phyloP scores from a whole-genome alignment of 2,329 filamentous ascomycete species.

The Fusarium xyrophilum region DNA sequence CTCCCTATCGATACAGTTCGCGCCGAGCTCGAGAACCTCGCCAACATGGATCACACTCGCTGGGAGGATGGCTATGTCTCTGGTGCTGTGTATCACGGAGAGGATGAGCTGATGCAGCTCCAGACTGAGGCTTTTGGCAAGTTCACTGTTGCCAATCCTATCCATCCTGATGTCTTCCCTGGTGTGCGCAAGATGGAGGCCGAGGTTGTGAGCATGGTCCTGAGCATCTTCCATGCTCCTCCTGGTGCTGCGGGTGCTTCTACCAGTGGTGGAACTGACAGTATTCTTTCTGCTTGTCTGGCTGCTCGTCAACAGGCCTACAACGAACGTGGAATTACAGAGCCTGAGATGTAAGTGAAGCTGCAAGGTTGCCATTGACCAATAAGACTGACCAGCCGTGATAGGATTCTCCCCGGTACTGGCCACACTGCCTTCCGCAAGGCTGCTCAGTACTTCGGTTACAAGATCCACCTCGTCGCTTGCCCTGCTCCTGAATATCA shows the following conservation, averaged over 20 bases:
- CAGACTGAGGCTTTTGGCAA: conserved; percentile 93
- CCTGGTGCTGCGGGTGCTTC: conserved; percentile 85
- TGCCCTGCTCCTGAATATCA: conserved; percentile 87
- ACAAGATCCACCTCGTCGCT: conserved; percentile 87
- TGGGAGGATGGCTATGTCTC: conserved; percentile 98
- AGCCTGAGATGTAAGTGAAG: conserved; percentile 84
- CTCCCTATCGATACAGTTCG: conserved; percentile 80
- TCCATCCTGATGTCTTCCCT: conserved; percentile 97
- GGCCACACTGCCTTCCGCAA: conserved; percentile 97
- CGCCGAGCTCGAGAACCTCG: conserved; percentile 79
- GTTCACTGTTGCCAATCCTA: conserved; percentile 95
- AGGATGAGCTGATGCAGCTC: conserved; percentile 78
- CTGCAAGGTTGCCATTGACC: neutral
- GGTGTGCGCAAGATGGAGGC: conserved; percentile 99
- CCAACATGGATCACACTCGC: conserved; percentile 87
- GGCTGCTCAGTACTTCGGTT: conserved; percentile 93
- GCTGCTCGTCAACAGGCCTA: conserved; percentile 89
- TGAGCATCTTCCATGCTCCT: conserved; percentile 88
- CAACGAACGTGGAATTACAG: conserved; percentile 82
- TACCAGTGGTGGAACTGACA: conserved; percentile 93
- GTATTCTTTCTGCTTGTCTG: conserved; percentile 93
- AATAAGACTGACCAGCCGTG: conserved; percentile 11
- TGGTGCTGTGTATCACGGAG: conserved; percentile 95
- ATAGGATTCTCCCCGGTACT: conserved; percentile 89
- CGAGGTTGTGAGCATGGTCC: conserved; percentile 94